Evolutionary conservation across 148 eudicot species (phyloP).

Genomic region (Rhododendron williamsianum): DNA sequence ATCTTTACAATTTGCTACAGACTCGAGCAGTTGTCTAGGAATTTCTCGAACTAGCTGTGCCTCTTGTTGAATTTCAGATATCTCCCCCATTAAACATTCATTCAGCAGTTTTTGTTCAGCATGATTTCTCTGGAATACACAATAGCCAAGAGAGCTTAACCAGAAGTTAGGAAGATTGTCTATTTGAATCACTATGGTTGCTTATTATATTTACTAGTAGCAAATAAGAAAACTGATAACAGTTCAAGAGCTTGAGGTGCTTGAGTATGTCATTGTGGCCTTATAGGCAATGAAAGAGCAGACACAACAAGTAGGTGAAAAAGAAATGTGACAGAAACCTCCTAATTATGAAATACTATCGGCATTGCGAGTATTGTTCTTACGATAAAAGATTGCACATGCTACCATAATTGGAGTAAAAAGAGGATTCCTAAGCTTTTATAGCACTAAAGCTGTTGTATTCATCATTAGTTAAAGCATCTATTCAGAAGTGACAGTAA

Average conservation of each 20-base stretch:
- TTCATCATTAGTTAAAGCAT: not conserved
- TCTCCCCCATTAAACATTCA: slow-evolving; percentile 39
- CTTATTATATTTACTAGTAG: not conserved
- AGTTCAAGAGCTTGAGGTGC: not conserved
- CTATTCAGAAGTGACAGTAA: not conserved
- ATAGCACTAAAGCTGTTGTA: not conserved
- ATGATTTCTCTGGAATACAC: slow-evolving; percentile 47
- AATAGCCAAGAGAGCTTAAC: not conserved
- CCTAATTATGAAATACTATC: not conserved
- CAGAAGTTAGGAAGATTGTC: not conserved
- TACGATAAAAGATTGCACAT: not conserved
- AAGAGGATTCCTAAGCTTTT: not conserved
- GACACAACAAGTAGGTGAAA: not conserved
- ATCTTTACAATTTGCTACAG: slow-evolving; percentile 58
- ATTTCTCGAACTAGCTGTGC: slow-evolving; percentile 42
- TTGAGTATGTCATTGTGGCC: not conserved
- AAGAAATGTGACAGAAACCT: not conserved
- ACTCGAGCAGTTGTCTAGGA: slow-evolving; percentile 49
- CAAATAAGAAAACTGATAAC: not conserved
- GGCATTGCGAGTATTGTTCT: not conserved
- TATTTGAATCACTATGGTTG: not conserved
- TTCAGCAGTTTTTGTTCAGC: slow-evolving; percentile 50
- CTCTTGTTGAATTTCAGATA: slow-evolving; percentile 60
- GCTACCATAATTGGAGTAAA: not conserved
- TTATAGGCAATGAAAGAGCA: not conserved